A percentile compares a stretch with the other conserved stretches of the same genome.
Conservation (phyloP, 2,329 filamentous ascomycete species). For the Cladophialophora exuberans region DNA sequence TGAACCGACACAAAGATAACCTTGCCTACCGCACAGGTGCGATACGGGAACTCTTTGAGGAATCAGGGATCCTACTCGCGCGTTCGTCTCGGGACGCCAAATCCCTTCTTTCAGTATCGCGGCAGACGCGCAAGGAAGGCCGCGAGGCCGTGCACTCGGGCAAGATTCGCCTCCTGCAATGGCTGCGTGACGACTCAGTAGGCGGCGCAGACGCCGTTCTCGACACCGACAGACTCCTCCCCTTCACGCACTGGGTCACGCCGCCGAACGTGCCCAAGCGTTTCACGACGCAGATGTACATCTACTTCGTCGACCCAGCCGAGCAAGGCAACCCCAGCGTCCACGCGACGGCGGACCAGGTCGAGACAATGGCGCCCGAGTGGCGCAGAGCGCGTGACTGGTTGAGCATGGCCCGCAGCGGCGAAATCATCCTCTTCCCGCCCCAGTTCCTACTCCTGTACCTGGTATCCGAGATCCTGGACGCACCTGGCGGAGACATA, state of each 20-base stretch:
- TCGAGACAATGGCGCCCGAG: constrained; percentile 73
- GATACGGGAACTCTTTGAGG: constrained; percentile 91
- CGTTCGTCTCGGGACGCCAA: constrained; percentile 43
- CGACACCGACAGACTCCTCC: constrained; percentile 69
- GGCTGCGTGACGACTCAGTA: constrained; percentile 56
- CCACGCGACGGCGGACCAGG: constrained; percentile 68
- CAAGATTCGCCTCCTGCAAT: constrained; percentile 67
- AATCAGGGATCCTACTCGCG: constrained; percentile 85
- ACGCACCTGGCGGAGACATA: constrained; percentile 14
- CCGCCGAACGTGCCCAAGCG: constrained; percentile 62
- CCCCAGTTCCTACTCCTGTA: constrained; percentile 73
- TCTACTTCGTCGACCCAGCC: constrained; percentile 59
- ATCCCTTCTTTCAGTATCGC: constrained; percentile 60
- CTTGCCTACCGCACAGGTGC: constrained; percentile 78
- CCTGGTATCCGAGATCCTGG: constrained; percentile 51
- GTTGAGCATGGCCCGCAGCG: constrained; percentile 64
- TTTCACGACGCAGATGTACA: constrained; percentile 96
- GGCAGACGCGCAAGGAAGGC: constrained; percentile 66
- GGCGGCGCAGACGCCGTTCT: constrained; percentile 39
- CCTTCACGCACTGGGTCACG: constrained; percentile 92
- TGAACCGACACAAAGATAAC: constrained; percentile 69
- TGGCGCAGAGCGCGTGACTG: constrained; percentile 74
- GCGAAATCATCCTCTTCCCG: constrained; percentile 82
- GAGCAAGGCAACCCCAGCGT: constrained; percentile 52
- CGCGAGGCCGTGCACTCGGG: constrained; percentile 71